Evolutionary conservation across 768 basidiomycete species (phyloP), one percentile per base, ranked within the genome.

Genomic region (Russula abietina): DNA sequence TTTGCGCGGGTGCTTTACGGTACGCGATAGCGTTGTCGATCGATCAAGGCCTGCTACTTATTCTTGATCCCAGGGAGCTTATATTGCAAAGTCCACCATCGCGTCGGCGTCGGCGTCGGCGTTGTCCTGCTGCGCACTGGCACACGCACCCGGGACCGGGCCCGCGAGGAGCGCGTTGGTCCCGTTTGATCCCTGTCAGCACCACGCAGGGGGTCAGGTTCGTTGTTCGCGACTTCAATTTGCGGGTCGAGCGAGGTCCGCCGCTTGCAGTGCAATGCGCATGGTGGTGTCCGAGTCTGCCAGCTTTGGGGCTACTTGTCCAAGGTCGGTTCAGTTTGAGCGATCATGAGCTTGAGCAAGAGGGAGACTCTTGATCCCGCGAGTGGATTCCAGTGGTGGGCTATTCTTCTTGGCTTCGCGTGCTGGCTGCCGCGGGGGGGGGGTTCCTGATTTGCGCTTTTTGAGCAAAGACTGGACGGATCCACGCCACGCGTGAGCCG

Each of bases 41-140:
- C 62, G 81, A 68, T n/a, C n/a, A n/a, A n/a, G n/a, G n/a, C n/a
- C n/a, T n/a, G n/a, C n/a, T n/a, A n/a, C 57, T 64, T 63, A 71
- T 81, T 80, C 9, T 53, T 70, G 51, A 80, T 72, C 17, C 78
- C 77, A 5, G 70, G 32, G 22, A 74, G 75, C 68, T 81, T 81
- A 38, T n/a, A n/a, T n/a, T n/a, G 80, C 79, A 57, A 79, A 82
- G 51, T 75, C 74, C 62, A 82, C 75, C 80, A 82, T 82, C 45
- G 70, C 70, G 67, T 81, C 80, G 2, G 81, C 79, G 60, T 75
- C n/a, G n/a, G n/a, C 70, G 67, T 82, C 81, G 2, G 81, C 79
- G 60, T 75, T 74, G 62, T 76, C 74, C 68, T 81, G 81, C 61
- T 81, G 81, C 8, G 74, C 79, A 68, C 81, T 5, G n/a, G n/a